Percentiles rank a stretch among this genome's conserved stretches.
Conservation (phyloP, 176 grass and related monocot species). For the Phyllostachys edulis region DNA sequence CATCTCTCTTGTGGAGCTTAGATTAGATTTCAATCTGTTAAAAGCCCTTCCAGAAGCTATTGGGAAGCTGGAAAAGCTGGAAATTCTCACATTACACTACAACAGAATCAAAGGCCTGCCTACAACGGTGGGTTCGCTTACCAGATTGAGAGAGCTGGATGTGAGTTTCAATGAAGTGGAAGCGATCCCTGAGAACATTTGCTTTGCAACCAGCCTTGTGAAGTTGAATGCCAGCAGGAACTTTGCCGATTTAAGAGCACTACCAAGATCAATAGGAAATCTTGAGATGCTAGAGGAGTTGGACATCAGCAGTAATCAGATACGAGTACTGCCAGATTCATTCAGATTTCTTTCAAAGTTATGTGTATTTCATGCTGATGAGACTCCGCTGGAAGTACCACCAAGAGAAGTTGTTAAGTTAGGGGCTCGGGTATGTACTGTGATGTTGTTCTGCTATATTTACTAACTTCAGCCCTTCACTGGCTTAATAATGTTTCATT, state of each 20-base stretch:
- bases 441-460: not conserved
- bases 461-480: not conserved
- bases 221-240: conserved; percentile 85
- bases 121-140: conserved; percentile 79
- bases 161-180: conserved; percentile 96
- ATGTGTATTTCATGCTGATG: conserved; percentile 73
- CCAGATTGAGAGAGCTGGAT: conserved; percentile 81
- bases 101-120: conserved; percentile 90
- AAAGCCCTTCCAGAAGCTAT: conserved; percentile 95
- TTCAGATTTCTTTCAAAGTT: conserved; percentile 68
- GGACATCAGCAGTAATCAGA: conserved; percentile 97
- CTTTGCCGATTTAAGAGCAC: conserved; percentile 74
- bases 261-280: conserved; percentile 87
- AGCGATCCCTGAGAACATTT: conserved; percentile 71
- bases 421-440: conserved; percentile 74
- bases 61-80: conserved; percentile 76
- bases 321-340: conserved; percentile 75
- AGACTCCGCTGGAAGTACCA: conserved; percentile 90
- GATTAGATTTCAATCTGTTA: conserved; percentile 90
- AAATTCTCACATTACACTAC: conserved; percentile 86
- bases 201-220: conserved; percentile 73
- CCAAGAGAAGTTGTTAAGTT: conserved; percentile 81
- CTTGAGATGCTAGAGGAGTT: conserved; percentile 96
- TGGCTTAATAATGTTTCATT: conserved; percentile 30
- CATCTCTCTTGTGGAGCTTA: conserved; percentile 67